Percentiles rank a stretch among this genome's conserved stretches.
Conservation (phyloP, 257 asterid species). For the Nicotiana tomentosiformis region DNA sequence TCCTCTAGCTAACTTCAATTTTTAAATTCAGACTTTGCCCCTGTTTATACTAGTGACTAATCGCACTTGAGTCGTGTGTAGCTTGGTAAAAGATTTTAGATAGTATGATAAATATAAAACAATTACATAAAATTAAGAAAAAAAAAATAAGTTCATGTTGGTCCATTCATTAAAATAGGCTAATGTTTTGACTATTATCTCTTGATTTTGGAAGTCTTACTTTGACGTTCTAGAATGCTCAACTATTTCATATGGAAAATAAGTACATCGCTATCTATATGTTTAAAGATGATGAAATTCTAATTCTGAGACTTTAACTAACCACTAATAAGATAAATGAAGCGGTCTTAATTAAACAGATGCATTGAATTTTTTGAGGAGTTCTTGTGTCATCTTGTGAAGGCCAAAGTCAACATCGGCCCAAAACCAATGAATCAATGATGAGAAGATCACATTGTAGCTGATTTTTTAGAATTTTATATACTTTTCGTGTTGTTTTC, state of each 20-base stretch:
- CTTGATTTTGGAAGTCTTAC: neutral
- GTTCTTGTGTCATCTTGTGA: neutral
- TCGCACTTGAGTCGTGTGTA: neutral
- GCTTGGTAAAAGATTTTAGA: neutral
- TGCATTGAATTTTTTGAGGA: neutral
- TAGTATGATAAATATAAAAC: too few relatives aligned
- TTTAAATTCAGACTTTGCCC: neutral
- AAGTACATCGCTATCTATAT: too few relatives aligned
- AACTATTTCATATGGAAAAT: neutral
- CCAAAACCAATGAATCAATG: neutral
- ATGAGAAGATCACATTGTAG: too few relatives aligned
- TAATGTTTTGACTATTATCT: neutral
- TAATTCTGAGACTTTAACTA: neutral
- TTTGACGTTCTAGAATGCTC: neutral
- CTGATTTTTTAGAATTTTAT: too few relatives aligned
- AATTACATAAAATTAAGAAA: too few relatives aligned
- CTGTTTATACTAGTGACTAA: too few relatives aligned
- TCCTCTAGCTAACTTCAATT: too few relatives aligned
- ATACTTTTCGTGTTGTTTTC: too few relatives aligned
- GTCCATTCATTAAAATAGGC: neutral
- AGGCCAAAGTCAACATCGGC: neutral
- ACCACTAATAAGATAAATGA: neutral
- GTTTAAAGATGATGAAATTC: neutral
- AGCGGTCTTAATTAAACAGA: neutral
- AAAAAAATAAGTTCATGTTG: neutral